Base-by-base conservation (phyloP, 2,329 filamentous ascomycete genomes). In the Microcera coccophila region DNA sequence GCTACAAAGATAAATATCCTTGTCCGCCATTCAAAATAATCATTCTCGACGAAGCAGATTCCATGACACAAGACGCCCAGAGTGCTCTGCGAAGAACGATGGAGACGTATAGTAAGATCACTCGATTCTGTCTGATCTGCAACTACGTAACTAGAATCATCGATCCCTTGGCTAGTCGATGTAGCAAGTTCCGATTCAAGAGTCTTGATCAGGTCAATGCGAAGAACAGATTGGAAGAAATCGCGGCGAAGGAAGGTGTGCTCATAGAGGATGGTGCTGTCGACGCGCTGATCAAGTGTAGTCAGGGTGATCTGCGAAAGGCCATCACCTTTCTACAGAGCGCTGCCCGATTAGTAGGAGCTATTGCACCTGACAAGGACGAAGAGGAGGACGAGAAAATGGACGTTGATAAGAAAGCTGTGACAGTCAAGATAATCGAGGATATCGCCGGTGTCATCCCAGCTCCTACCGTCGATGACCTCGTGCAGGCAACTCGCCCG, bases 91-190 rank as follows among this genome's bases (percentile, higher is more conserved):
- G 93, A 52, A 79, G 94, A 41, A 98, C 93, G 2, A 99, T 99
- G 93, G 93, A 99, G 71, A 95, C 90, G 35, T 97, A 97, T 68
- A 87, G 81, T 65, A 90, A 90, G 60, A 96, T 97, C 68, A 99
- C 93, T 2, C 79, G 93, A 12, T 98, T 99, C 67, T 97, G 93
- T 62, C 75, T 99, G 32, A 91, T 97, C 45, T 98, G 94, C 71
- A 99, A 99, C 69, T 98, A 98, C 60, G 93, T 98, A 35, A 97
- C 93, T 3, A 78, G 93, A 45, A 98, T 99, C 62, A 98, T 98
- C 59, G 93, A 98, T 62, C 94, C 93, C 5, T 72, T 99, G 17
- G 93, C 93, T 2, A 90, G 83, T 64, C 79, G 93, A 57, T 99
- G 93, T 71, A 90, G 84, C 67, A 98, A 98, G 69, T 98, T 98